These are phyloP conservation scores for Beta lomatogona DNA, from an alignment of 179 eudicot genomes.

Conservation along the genomic window DNA sequence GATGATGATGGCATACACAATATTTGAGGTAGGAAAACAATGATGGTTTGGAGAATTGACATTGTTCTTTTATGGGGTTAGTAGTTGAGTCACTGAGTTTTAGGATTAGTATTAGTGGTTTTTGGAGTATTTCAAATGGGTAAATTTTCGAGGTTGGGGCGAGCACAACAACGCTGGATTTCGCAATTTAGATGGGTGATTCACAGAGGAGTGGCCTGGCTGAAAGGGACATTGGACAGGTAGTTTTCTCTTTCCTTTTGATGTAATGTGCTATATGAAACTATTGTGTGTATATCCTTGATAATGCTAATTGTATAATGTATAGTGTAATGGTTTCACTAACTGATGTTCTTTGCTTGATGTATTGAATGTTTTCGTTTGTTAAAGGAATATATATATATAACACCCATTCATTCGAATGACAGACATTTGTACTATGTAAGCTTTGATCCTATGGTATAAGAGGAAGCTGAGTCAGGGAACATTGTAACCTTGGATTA, in stretches of 20 bases:
- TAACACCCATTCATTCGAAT: background rate
- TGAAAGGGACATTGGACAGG: slow-evolving; percentile 73
- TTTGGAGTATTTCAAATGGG: slow-evolving; percentile 59
- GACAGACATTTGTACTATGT: background rate
- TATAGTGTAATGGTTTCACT: background rate
- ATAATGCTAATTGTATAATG: background rate
- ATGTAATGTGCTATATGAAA: background rate
- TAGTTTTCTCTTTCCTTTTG: slow-evolving; percentile 1
- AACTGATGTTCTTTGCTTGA: background rate
- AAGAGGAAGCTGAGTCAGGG: background rate
- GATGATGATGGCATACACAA: slow-evolving; percentile 19
- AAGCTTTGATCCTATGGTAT: background rate
- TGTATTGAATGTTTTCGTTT: background rate
- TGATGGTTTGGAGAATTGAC: slow-evolving; percentile 14
- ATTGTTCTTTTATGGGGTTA: slow-evolving; percentile 33
- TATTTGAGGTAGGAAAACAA: slow-evolving; percentile 1
- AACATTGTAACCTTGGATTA: background rate
- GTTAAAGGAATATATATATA: background rate
- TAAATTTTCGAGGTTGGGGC: slow-evolving; percentile 34
- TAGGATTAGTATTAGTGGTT: slow-evolving; percentile 17
- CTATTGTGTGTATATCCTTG: background rate
- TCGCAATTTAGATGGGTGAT: slow-evolving; percentile 73
- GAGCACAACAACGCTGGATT: slow-evolving; percentile 24
- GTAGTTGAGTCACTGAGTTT: background rate
- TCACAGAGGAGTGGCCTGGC: slow-evolving; percentile 43